Evolutionary conservation across 768 basidiomycete species (phyloP).

Genomic region (Cystoderma amianthinum): DNA sequence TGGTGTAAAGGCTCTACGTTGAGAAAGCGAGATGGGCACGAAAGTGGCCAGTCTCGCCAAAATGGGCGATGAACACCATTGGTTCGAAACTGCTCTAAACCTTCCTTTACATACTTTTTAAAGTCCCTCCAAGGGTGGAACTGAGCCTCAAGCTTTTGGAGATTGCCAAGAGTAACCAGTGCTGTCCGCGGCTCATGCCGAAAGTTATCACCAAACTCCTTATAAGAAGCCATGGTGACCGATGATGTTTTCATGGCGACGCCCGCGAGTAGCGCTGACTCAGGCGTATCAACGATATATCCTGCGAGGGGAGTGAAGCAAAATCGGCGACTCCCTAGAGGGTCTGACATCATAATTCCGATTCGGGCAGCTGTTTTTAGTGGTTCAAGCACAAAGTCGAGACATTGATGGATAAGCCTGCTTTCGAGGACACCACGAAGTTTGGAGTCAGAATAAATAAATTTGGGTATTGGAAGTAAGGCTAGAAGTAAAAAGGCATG

Average conservation of each 20-base stretch:
- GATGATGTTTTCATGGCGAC: constrained; percentile 21
- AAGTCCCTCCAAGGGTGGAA: constrained; percentile 10
- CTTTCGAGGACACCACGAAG: no score
- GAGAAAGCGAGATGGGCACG: constrained; percentile 23
- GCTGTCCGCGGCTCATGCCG: constrained; percentile 15
- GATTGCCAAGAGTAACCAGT: no score
- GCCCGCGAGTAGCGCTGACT: constrained; percentile 15
- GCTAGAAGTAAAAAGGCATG: no score
- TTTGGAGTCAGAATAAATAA: no score
- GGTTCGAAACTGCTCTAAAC: constrained; percentile 14
- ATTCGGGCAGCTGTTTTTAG: no score
- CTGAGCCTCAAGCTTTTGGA: constrained; percentile 10
- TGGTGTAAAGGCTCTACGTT: constrained; percentile 30
- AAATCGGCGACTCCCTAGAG: no score
- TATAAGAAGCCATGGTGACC: constrained; percentile 19
- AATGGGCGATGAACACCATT: constrained; percentile 26
- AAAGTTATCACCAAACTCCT: constrained; percentile 21
- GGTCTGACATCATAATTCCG: no score
- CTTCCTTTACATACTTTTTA: constrained; percentile 11
- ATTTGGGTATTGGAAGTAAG: no score
- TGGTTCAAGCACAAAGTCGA: no score
- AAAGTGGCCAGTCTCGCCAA: constrained; percentile 26
- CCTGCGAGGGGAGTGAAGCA: no score
- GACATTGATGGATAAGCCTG: no score
- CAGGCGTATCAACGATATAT: no score